Evolutionary conservation across 2,329 filamentous ascomycete genomes (phyloP), one percentile per base, ranked within the genome.

Genomic region (Neofusicoccum umdonicola): DNA sequence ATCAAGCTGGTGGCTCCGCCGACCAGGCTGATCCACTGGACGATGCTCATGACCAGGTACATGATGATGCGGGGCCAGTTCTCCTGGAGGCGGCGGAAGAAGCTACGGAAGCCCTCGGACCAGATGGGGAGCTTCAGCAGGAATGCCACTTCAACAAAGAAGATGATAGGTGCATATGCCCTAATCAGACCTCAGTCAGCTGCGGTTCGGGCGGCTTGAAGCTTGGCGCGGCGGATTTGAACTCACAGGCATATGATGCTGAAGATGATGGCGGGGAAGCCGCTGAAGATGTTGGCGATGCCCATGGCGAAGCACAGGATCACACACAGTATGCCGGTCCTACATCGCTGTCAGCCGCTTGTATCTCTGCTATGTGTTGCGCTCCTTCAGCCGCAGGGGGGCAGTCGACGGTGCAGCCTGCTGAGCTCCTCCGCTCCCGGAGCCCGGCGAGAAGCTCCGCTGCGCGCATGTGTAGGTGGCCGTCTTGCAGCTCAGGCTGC

Each of bases 81-180:
- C 66, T 93, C 96, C 68, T 92, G 92, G 83, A 99, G 91, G 74
- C 87, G 89, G 79, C 94, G 93, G 78, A 99, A 94, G 76, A 93
- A 89, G 69, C 81, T 83, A 78, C 99, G 95, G 81, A 99, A 99
- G 69, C 86, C 88, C 68, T 89, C 80, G 13, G 94, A 98, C 5
- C 95, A 99, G 65, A 95, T 95, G 83, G 95, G 99, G 82, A 99
- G 97, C 80, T 95, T 91, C 67, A 99, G 89, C 65, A 99, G 90
- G 66, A 98, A 89, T 34, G 95, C 95, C 17, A 99, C 89, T 79
- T 99, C 81, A 69, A 83, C 80, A 73, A 83, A 83, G 71, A 83
- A 76, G 71, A 83, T 80, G 70, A 83, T 72, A 75, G 83, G 82
- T 65, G 80, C 70, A 69, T 72, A 82, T 57, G 81, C 73, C 69